phyloP scores from a whole-genome alignment of 176 grass and related monocot genomes.

The Triticum dicoccoides region DNA sequence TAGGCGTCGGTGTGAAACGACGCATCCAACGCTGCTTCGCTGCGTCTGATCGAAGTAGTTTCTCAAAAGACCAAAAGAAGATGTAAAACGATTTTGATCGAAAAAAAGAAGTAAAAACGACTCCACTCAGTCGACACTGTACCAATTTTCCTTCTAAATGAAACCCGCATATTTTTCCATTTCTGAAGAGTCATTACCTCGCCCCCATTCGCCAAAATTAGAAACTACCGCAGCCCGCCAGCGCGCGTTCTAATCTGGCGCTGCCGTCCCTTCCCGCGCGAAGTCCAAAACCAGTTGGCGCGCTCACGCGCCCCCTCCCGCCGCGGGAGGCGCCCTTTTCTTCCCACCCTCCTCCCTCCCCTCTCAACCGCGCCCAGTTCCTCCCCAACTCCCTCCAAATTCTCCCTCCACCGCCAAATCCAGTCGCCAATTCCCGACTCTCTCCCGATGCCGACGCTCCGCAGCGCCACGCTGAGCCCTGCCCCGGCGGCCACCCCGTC shows the following conservation, averaged over 20 bases:
- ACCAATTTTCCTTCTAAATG: not conserved
- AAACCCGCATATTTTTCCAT: too few relatives aligned
- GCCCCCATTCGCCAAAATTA: not conserved
- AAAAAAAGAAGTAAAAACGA: too few relatives aligned
- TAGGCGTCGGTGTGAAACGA: too few relatives aligned
- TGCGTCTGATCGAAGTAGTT: too few relatives aligned
- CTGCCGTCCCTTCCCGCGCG: slow-evolving; percentile 46
- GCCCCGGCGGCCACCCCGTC: slow-evolving; percentile 18
- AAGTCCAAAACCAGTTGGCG: slow-evolving; percentile 36
- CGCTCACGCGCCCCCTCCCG: slow-evolving; percentile 29
- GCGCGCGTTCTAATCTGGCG: slow-evolving; percentile 5
- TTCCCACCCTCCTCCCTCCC: slow-evolving; percentile 1
- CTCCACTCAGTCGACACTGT: not conserved
- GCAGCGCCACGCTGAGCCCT: slow-evolving; percentile 47
- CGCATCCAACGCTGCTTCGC: too few relatives aligned
- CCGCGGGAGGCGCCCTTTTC: slow-evolving; percentile 34
- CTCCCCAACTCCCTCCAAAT: not conserved
- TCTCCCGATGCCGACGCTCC: slow-evolving; percentile 62
- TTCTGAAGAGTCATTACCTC: too few relatives aligned
- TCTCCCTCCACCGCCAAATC: not conserved
- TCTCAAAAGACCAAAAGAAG: too few relatives aligned
- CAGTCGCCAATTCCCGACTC: not conserved
- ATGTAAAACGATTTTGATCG: too few relatives aligned
- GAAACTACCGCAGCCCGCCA: not conserved
- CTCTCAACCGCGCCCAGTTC: not conserved